Conservation (phyloP, 169 alveolate species). For the Plasmodium malariae region DNA sequence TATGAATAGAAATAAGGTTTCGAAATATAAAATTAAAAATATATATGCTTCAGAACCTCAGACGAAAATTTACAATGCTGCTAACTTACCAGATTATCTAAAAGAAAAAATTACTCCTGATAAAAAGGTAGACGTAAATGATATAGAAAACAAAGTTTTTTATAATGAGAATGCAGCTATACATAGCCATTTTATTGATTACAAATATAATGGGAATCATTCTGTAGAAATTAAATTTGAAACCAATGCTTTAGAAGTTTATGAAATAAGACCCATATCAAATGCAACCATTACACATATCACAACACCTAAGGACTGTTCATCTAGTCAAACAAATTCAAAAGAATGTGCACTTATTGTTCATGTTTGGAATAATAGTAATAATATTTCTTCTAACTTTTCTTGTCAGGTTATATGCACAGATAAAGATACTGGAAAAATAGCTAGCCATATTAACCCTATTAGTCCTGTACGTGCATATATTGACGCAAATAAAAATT, state of each 20-base stretch:
- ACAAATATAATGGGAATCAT: constrained; percentile 76
- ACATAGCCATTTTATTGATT: constrained; percentile 69
- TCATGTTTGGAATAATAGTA: constrained; percentile 66
- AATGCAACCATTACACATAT: constrained; percentile 69
- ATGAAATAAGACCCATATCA: constrained; percentile 71
- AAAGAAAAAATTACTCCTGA: constrained; percentile 29
- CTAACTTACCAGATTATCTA: constrained; percentile 36
- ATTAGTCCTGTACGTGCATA: constrained; percentile 42
- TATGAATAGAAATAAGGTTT: constrained; percentile 3
- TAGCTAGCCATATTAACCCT: constrained; percentile 64
- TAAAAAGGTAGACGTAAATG: constrained; percentile 25
- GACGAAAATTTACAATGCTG: constrained; percentile 21
- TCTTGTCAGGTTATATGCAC: constrained; percentile 51
- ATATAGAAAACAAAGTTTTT: constrained; percentile 63
- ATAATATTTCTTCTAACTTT: constrained; percentile 36
- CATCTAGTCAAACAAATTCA: constrained; percentile 31
- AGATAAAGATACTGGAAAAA: constrained; percentile 24
- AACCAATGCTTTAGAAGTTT: constrained; percentile 57
- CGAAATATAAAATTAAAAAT: constrained; percentile 71
- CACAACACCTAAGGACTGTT: constrained; percentile 51
- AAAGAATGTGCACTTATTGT: constrained; percentile 48
- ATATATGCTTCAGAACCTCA: constrained; percentile 73
- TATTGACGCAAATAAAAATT: constrained; percentile 71
- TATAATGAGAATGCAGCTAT: constrained; percentile 41
- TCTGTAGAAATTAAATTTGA: constrained; percentile 62